A percentile compares a stretch with the other conserved stretches of the same genome.
Conservation (phyloP, 768 basidiomycete species). For the Termitomyces sp. region DNA sequence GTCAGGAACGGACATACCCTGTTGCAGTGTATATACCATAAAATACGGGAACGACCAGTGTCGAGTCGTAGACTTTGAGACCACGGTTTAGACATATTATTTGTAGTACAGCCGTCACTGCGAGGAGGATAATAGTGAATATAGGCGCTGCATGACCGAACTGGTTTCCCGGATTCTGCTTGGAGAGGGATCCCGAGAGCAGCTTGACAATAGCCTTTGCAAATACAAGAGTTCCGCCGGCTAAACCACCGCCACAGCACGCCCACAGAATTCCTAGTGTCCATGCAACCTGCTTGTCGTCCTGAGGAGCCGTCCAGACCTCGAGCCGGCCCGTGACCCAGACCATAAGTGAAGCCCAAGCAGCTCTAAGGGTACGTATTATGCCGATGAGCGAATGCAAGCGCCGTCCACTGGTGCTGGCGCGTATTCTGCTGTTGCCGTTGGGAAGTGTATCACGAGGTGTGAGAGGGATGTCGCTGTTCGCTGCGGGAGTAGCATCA, state of each 20-base stretch:
- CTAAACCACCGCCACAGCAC: constrained; percentile 86
- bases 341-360: constrained; percentile 45
- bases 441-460: constrained; percentile 1
- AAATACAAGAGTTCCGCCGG: constrained; percentile 88
- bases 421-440: constrained; percentile 3
- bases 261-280: constrained; percentile 93
- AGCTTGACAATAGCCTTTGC: constrained; percentile 74
- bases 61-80: constrained; percentile 86
- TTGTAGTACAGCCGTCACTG: constrained; percentile 79
- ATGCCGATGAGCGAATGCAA: constrained; percentile 6
- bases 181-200: constrained; percentile 71
- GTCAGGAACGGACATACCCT: constrained; percentile 44
- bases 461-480: constrained; percentile 1
- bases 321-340: constrained; percentile 66
- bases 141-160: constrained; percentile 81
- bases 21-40: constrained; percentile 89
- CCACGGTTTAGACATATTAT: constrained; percentile 91
- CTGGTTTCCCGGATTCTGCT: constrained; percentile 81
- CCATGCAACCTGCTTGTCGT: constrained; percentile 87
- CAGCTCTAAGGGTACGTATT: constrained; percentile 30
- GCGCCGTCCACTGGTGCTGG: background rate
- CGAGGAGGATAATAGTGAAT: constrained; percentile 67
- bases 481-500: constrained; percentile 50
- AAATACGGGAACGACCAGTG: constrained; percentile 90
- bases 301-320: constrained; percentile 70